Base-by-base conservation (phyloP, 2,329 filamentous ascomycete species). In the Zopfia rhizophila region DNA sequence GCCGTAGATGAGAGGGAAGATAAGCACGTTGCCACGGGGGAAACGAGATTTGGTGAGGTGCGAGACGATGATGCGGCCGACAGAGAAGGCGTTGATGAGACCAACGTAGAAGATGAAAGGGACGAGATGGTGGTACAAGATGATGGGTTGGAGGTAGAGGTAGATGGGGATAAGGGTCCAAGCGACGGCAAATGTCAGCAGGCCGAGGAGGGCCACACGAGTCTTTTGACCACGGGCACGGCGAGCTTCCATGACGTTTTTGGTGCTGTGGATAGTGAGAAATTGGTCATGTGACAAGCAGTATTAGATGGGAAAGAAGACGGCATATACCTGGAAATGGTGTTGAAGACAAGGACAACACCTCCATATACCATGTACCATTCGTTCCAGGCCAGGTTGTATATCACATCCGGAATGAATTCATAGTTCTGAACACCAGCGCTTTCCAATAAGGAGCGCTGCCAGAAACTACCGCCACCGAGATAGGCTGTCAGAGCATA, bases 41-140 rank as follows among this genome's bases (percentile, higher is more conserved):
- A 97, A 99, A 10, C 82, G 82, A 29, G 90, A 83, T 73, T 93
- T 89, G 49, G 93, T 91, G 14, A 99, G 80, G 73, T 99, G 94
- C 0, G 92, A 92, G 30, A 90, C 91, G 74, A 97, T 97, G 78
- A 97, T 97, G 70, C 92, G 89, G 5, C 93, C 93, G 45, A 97
- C 93, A 38, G 89, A 90, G 77, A 97, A 97, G 51, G 94, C 92
- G 69, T 97, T 97, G 67, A 96, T 82, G 45, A 97, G 78, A 43
- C 92, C 92, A 29, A 89, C 88, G 69, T 94, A 97, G 69, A 97
- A 80, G 55, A 88, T 81, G 72, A 99, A 97, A 1, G 94, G 92
- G 13, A 99, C 84, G 7, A 97, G 80, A 68, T 97, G 91, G 66
- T 87, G 79, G 70, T 88, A 78, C 53, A 96, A 82, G 63, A 97